Base-by-base conservation (phyloP, 208 protist genomes). In the Balamuthia mandrillaris region DNA sequence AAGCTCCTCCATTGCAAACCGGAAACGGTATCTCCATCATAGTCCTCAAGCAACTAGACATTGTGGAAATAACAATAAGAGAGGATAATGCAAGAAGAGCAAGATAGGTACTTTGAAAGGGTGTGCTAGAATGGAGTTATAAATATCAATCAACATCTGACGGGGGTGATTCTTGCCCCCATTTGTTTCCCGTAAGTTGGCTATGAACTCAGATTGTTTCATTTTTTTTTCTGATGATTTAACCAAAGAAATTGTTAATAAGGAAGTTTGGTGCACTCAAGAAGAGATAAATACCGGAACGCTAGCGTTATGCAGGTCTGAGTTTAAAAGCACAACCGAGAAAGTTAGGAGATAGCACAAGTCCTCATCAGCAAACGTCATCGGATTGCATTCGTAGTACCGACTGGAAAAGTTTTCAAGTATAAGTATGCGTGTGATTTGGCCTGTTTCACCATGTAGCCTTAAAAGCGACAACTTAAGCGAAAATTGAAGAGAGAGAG, bases 381-480 rank as follows among this genome's bases (percentile, higher is more conserved):
- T 33, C 0, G 78, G 49, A 3, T 86, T 72, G 10, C 44, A 37
- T 18, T 33, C 6, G 27, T 33, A 75, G 27, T 85, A 88, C 0
- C 47, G 27, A 12, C 21, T 10, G 1, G 72, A 47, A 9, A 90
- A 89, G 18, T 31, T 21, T 52, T 89, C 84, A 33, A 91, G 42
- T 2, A n/a, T n/a, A n/a, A n/a, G n/a, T n/a, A 90, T 88, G 7
- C 74, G n/a, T 35, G 74, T 44, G 27, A 92, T 68, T 7, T 90
- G 65, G 37, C 70, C 66, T 2, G 87, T 47, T 24, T 92, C 90
- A n/a, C 88, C 88, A 2, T 65, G 77, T 27, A 91, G 63, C n/a
- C 70, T 81, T 35, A 63, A n/a, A n/a, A n/a, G n/a, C n/a, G n/a
- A n/a, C n/a, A n/a, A n/a, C n/a, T n/a, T n/a, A n/a, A n/a, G n/a